Conservation (phyloP, 2,329 filamentous ascomycete genomes). For the Colletotrichum simmondsii region DNA sequence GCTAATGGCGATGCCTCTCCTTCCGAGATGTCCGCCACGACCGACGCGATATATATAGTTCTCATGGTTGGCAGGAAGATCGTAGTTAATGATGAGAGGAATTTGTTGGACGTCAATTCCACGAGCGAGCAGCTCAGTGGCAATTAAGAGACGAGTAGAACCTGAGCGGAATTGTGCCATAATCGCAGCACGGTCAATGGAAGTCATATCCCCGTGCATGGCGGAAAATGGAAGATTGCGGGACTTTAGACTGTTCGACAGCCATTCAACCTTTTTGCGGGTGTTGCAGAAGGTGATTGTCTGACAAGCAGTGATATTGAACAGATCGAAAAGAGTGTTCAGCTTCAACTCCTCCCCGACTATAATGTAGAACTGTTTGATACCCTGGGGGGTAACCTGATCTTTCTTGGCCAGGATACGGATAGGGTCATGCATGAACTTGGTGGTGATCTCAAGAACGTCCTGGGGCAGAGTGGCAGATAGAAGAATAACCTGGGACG, state of each 20-base stretch:
- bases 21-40: constrained; percentile 99
- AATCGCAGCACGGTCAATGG: constrained; percentile 97
- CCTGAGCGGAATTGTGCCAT: constrained; percentile 99
- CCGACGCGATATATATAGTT: constrained; percentile 99
- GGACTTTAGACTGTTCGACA: constrained; percentile 98
- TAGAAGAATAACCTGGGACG: constrained; percentile 97
- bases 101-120: constrained; percentile 99
- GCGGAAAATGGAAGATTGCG: constrained; percentile 99
- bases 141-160: constrained; percentile 97
- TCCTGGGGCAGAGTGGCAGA: constrained; percentile 99
- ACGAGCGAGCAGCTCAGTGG: constrained; percentile 96
- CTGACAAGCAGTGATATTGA: constrained; percentile 99
- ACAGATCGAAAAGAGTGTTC: constrained; percentile 97
- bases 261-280: constrained; percentile 99
- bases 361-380: constrained; percentile 99
- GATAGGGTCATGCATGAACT: constrained; percentile 99
- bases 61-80: constrained; percentile 97
- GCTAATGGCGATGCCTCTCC: constrained; percentile 99
- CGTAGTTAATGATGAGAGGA: constrained; percentile 99
- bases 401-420: constrained; percentile 99
- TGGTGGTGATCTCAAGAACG: constrained; percentile 98
- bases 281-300: constrained; percentile 99
- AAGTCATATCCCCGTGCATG: constrained; percentile 99
- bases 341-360: constrained; percentile 99
- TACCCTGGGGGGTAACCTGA: constrained; percentile 98